Percentiles rank a stretch among this genome's conserved stretches.
phyloP scores from a whole-genome alignment of 306 rosid genomes.

The Dalbergia cultrata region DNA sequence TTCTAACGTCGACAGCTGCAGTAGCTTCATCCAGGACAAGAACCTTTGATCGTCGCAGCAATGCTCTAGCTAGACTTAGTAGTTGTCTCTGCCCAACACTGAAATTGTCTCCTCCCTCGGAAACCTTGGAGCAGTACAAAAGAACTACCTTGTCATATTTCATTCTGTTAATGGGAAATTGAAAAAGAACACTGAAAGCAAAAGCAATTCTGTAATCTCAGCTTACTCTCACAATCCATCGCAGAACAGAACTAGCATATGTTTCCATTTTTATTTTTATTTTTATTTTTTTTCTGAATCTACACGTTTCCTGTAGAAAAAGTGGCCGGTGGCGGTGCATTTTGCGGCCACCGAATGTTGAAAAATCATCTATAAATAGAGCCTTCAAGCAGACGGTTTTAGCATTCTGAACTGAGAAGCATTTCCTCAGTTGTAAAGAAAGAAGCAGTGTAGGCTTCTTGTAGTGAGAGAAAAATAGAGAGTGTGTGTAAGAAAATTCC shows the following conservation, averaged over 20 bases:
- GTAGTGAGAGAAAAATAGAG: too few relatives aligned
- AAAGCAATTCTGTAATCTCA: neutral
- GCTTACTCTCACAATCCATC: neutral
- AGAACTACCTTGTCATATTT: conserved; percentile 25
- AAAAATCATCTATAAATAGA: too few relatives aligned
- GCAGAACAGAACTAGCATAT: neutral
- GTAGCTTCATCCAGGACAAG: conserved; percentile 98
- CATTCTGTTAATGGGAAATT: conserved; percentile 6
- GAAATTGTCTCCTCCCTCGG: conserved; percentile 91
- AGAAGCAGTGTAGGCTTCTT: too few relatives aligned
- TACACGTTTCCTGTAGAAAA: too few relatives aligned
- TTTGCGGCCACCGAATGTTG: too few relatives aligned
- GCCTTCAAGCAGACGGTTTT: too few relatives aligned
- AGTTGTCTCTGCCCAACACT: conserved; percentile 96
- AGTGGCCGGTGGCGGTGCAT: too few relatives aligned
- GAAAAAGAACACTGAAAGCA: neutral
- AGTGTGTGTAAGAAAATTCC: too few relatives aligned
- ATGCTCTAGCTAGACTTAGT: conserved; percentile 85
- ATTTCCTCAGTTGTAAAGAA: too few relatives aligned
- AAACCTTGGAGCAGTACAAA: conserved; percentile 63
- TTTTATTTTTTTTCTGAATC: too few relatives aligned
- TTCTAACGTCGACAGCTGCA: conserved; percentile 90
- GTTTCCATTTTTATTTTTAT: neutral
- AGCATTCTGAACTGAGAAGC: too few relatives aligned
- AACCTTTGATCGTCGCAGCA: conserved; percentile 84